These are phyloP conservation scores for Fusarium phyllophilum DNA, from an alignment of 2,329 filamentous ascomycete species.

Conservation along the genomic window DNA sequence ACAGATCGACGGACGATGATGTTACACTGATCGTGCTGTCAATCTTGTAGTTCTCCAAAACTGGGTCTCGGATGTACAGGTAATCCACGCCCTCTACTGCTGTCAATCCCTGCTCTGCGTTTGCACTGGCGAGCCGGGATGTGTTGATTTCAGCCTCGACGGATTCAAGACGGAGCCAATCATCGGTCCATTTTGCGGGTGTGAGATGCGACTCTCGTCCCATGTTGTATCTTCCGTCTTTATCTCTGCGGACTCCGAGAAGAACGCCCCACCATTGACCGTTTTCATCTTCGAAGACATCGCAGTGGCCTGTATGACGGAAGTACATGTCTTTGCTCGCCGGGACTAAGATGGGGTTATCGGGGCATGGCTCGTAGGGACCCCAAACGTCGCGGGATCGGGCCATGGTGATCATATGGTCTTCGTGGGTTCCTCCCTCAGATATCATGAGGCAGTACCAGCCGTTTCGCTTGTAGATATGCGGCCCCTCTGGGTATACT, in stretches of 20 bases:
- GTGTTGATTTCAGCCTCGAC: neutral
- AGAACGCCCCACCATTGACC: conserved; percentile 16
- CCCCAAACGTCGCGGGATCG: conserved; percentile 5
- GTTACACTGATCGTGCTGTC: neutral
- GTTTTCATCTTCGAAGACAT: neutral
- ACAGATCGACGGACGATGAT: neutral
- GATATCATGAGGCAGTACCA: conserved; percentile 18
- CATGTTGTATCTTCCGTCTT: conserved; percentile 8
- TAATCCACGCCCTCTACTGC: conserved; percentile 1
- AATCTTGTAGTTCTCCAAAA: conserved; percentile 5
- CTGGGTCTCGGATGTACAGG: conserved; percentile 10
- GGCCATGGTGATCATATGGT: conserved; percentile 21
- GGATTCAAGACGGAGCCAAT: neutral
- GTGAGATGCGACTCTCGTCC: conserved; percentile 10
- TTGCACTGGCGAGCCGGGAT: neutral
- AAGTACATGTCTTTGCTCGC: conserved; percentile 2
- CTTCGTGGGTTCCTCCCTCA: conserved; percentile 7
- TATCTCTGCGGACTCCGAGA: conserved; percentile 10
- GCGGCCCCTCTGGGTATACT: conserved; percentile 6
- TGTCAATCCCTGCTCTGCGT: neutral
- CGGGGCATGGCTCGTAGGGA: conserved; percentile 4
- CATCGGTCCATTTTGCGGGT: neutral
- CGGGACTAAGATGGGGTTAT: neutral
- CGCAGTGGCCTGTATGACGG: conserved; percentile 12
- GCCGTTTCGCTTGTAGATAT: conserved; percentile 15